These are phyloP conservation scores for Aspergillus saccharolyticus DNA, from an alignment of 495 filamentous ascomycete species.

Conservation along the genomic window DNA sequence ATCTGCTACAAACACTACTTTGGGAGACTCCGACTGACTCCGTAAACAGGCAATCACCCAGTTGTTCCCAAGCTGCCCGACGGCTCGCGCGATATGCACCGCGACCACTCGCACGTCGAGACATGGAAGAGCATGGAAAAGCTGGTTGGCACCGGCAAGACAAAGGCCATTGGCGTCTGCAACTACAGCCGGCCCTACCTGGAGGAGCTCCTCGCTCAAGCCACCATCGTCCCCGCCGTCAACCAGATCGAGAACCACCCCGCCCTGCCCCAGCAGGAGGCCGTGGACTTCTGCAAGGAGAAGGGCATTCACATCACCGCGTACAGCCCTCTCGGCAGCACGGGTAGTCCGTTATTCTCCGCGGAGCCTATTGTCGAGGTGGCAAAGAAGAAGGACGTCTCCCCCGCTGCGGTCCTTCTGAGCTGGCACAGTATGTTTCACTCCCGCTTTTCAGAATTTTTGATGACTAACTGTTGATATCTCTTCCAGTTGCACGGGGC, in stretches of 20 bases:
- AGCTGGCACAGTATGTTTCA: slow-evolving; percentile 65
- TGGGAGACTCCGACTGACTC: too few relatives aligned
- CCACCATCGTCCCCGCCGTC: slow-evolving; percentile 66
- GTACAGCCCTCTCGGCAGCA: slow-evolving; percentile 73
- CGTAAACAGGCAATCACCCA: slow-evolving; percentile 66
- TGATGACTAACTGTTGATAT: too few relatives aligned
- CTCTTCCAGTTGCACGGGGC: slow-evolving; percentile 56
- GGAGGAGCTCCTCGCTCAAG: slow-evolving; percentile 63
- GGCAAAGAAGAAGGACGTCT: slow-evolving; percentile 62
- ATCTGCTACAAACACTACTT: too few relatives aligned
- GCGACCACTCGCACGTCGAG: slow-evolving; percentile 58
- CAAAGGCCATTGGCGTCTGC: slow-evolving; percentile 72
- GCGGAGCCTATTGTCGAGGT: slow-evolving; percentile 64
- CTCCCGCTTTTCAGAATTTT: neutral
- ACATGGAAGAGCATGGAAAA: slow-evolving; percentile 82
- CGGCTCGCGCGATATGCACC: slow-evolving; percentile 64
- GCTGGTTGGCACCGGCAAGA: slow-evolving; percentile 61
- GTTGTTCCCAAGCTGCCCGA: slow-evolving; percentile 68
- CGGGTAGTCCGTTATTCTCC: slow-evolving; percentile 65
- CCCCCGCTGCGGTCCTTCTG: slow-evolving; percentile 58
- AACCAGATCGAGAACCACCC: slow-evolving; percentile 91
- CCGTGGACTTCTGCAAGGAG: slow-evolving; percentile 67
- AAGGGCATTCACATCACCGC: slow-evolving; percentile 75
- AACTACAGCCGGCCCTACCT: slow-evolving; percentile 76
- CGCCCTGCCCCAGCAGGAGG: slow-evolving; percentile 75